phyloP scores from a whole-genome alignment of 2,329 filamentous ascomycete genomes.

The Lecanicillium sp. region DNA sequence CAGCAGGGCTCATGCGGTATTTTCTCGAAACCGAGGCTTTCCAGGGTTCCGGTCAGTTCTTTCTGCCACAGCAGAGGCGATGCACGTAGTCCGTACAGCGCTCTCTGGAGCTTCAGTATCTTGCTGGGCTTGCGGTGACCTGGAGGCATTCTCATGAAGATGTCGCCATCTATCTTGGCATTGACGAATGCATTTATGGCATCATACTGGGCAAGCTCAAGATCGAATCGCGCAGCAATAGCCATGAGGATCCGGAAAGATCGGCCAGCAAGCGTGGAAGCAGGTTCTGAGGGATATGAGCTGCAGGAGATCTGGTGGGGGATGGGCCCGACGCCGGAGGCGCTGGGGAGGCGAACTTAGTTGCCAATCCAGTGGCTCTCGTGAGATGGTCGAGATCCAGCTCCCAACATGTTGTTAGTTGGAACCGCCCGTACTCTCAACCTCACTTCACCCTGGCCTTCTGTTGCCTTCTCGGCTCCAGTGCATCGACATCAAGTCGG shows the following conservation, averaged over 20 bases:
- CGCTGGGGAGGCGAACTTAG: no score
- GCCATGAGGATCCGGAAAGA: slow-evolving; percentile 17
- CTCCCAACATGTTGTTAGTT: no score
- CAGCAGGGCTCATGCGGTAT: slow-evolving; percentile 14
- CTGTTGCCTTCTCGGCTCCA: no score
- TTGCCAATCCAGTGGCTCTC: no score
- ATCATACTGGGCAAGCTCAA: slow-evolving; percentile 17
- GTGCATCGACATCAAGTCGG: no score
- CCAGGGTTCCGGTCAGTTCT: slow-evolving; percentile 10
- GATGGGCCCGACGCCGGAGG: no score
- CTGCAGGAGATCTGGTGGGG: no score
- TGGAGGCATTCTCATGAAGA: slow-evolving; percentile 7
- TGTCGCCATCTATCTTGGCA: not conserved
- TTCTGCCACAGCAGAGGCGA: slow-evolving; percentile 17
- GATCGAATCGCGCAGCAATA: slow-evolving; percentile 16
- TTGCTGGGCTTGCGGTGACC: slow-evolving; percentile 8
- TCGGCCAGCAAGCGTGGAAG: slow-evolving; percentile 12
- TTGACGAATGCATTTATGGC: slow-evolving; percentile 19
- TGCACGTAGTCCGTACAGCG: slow-evolving; percentile 16
- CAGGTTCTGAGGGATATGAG: no score
- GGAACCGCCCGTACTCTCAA: no score
- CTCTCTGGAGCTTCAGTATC: slow-evolving; percentile 13
- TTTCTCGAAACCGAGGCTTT: not conserved
- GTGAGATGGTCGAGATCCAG: no score
- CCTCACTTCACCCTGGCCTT: no score